Base-by-base conservation (phyloP, 768 basidiomycete species). In the Lactarius sp. region DNA sequence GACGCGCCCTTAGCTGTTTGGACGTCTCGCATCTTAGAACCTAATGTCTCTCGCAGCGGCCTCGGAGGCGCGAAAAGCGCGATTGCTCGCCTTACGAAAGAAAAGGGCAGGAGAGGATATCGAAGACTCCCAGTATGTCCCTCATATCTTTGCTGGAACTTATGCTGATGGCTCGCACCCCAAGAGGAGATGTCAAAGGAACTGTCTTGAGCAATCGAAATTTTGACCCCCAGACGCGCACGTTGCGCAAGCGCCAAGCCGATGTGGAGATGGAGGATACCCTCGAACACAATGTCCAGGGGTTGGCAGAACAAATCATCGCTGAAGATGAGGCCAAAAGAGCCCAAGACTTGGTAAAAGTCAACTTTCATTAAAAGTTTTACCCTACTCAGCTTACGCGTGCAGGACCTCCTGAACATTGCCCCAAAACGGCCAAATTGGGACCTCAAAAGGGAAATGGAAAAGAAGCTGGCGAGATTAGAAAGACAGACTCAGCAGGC, bases 351-450 rank as follows among this genome's bases (percentile, higher is more conserved):
- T 78, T 98, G 72, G 95, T 95, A 72, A 65, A 86, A 76, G 3
- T 27, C 50, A 53, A 59, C 54, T 46, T 58, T 16, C 34, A 34
- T 54, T 52, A n/a, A 42, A 52, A 50, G 16, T 57, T 47, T 12
- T 36, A 37, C 62, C 22, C 44, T 22, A 42, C 51, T 51, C 39
- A 59, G 41, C 52, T 58, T 65, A 47, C 58, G 34, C 62, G 46
- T 73, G 37, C 71, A 96, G 94, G 92, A 96, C 72, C 80, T 97
- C 51, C 92, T 97, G 73, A 98, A 97, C 72, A 98, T 99, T 69
- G 95, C 94, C 27, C 97, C 97, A 4, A 98, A 95, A 81, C 83
- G 94, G 52, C 87, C 92, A 10, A 98, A 96, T 75, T 96, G 94
- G 94, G 94, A 96, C 73, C 79, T 97, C 70, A 95, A 94, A 74